Evolutionary conservation across 768 basidiomycete species (phyloP).

Genomic region (Boletus sp.): DNA sequence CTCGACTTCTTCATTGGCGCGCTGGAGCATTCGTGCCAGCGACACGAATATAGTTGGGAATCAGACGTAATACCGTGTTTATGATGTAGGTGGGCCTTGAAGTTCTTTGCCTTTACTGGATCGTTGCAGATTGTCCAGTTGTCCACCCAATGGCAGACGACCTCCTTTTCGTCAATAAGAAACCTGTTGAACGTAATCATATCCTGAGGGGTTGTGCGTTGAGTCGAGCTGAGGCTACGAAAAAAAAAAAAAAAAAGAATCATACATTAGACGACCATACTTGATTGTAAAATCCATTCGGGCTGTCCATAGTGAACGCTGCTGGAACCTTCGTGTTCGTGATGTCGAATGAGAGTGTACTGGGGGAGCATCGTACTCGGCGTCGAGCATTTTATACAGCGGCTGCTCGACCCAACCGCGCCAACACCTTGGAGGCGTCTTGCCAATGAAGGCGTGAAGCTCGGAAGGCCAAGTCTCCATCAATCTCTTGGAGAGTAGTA

Average conservation of each 20-base stretch:
- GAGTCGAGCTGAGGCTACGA: not conserved
- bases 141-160: conserved; percentile 5
- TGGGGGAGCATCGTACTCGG: not conserved
- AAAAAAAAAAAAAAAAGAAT: too few relatives aligned
- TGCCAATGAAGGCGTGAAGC: not conserved
- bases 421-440: not conserved
- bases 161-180: not conserved
- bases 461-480: not conserved
- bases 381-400: conserved; percentile 3
- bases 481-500: not conserved
- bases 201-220: not conserved
- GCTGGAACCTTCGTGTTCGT: not conserved
- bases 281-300: not conserved
- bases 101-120: not conserved
- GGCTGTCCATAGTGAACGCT: not conserved
- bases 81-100: conserved; percentile 3
- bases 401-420: not conserved
- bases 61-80: conserved; percentile 3
- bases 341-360: not conserved
- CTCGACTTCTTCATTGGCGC: conserved; percentile 1
- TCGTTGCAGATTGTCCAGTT: not conserved
- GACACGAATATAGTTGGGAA: not conserved
- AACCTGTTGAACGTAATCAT: not conserved
- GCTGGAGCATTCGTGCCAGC: conserved; percentile 3
- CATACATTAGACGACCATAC: conserved; percentile 1